A percentile compares a stretch with the other conserved stretches of the same genome.
These are phyloP conservation scores for Neopestalotiopsis clavispora DNA, from an alignment of 2,329 filamentous ascomycete genomes.

Conservation along the genomic window DNA sequence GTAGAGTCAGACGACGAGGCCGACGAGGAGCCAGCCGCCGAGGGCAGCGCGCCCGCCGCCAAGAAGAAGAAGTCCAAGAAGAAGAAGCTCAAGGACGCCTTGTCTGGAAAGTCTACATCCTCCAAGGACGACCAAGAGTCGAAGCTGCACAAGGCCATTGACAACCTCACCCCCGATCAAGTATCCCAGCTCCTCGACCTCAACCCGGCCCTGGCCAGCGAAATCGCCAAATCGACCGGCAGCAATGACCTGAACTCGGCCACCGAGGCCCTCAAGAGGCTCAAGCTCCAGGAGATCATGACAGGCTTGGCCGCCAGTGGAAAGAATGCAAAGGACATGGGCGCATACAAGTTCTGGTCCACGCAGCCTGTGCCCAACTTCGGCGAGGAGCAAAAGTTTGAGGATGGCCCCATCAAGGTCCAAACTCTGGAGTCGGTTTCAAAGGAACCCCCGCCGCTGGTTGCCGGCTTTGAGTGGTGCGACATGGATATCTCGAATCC, in stretches of 20 bases:
- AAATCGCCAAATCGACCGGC: constrained; percentile 47
- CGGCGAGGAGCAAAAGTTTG: constrained; percentile 60
- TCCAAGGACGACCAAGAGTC: constrained; percentile 44
- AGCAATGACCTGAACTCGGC: constrained; percentile 41
- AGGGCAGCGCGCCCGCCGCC: constrained; percentile 46
- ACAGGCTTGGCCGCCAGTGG: constrained; percentile 76
- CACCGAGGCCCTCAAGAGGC: constrained; percentile 61
- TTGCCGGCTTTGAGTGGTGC: constrained; percentile 92
- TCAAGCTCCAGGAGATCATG: constrained; percentile 74
- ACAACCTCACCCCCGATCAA: constrained; percentile 60
- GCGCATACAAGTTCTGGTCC: constrained; percentile 97
- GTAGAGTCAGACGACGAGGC: constrained; percentile 48
- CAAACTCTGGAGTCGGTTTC: constrained; percentile 80
- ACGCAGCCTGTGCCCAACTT: constrained; percentile 95
- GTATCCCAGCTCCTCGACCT: constrained; percentile 71
- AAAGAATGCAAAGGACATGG: constrained; percentile 96
- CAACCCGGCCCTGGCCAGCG: constrained; percentile 73
- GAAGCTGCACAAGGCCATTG: constrained; percentile 50
- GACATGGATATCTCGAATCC: constrained; percentile 84
- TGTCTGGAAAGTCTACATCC: constrained; percentile 37
- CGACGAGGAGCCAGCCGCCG: constrained; percentile 29
- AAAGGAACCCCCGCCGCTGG: constrained; percentile 74
- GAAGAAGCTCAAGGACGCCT: constrained; percentile 60
- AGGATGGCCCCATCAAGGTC: constrained; percentile 84
- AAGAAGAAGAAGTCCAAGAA: constrained; percentile 73